phyloP scores from a whole-genome alignment of 768 basidiomycete genomes.

The Coprinopsis sp. region DNA sequence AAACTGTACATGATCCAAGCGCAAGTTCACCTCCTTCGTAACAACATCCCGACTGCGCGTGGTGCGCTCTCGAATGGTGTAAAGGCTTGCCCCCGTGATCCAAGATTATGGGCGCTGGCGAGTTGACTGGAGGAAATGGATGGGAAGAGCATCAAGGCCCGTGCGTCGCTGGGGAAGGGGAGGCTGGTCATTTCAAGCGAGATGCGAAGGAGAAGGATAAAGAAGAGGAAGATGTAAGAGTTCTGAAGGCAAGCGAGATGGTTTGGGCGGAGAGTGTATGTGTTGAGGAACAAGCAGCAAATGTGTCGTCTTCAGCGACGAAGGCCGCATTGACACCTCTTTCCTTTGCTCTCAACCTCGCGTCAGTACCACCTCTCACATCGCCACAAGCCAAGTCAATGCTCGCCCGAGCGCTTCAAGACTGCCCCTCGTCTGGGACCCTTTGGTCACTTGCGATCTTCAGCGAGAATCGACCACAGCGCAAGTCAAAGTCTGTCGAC shows the following conservation, averaged over 20 bases:
- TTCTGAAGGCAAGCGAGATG: not conserved
- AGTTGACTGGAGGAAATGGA: conserved; percentile 85
- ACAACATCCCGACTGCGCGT: conserved; percentile 63
- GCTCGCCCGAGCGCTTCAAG: conserved; percentile 85
- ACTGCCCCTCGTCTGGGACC: conserved; percentile 84
- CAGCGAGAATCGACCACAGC: conserved; percentile 82
- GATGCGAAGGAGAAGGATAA: no score
- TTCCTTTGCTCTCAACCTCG: conserved; percentile 13
- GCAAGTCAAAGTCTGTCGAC: conserved; percentile 87
- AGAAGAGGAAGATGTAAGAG: not conserved
- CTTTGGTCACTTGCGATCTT: conserved; percentile 93
- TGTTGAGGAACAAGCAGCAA: conserved; percentile 87
- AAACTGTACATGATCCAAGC: conserved; percentile 98
- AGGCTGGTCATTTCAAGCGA: conserved; percentile 82
- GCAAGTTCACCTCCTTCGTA: conserved; percentile 66
- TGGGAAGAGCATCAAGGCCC: conserved; percentile 87
- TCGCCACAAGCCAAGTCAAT: conserved; percentile 77
- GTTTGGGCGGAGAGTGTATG: conserved; percentile 90
- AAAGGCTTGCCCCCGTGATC: conserved; percentile 82
- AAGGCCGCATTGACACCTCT: not conserved
- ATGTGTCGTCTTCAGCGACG: conserved; percentile 25
- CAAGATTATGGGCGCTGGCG: conserved; percentile 85
- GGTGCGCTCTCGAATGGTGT: conserved; percentile 79
- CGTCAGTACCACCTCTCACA: not conserved
- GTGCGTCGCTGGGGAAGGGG: conserved; percentile 86